These are phyloP conservation scores for Huntiella abstrusa DNA, from an alignment of 2,329 filamentous ascomycete genomes.

Conservation along the genomic window DNA sequence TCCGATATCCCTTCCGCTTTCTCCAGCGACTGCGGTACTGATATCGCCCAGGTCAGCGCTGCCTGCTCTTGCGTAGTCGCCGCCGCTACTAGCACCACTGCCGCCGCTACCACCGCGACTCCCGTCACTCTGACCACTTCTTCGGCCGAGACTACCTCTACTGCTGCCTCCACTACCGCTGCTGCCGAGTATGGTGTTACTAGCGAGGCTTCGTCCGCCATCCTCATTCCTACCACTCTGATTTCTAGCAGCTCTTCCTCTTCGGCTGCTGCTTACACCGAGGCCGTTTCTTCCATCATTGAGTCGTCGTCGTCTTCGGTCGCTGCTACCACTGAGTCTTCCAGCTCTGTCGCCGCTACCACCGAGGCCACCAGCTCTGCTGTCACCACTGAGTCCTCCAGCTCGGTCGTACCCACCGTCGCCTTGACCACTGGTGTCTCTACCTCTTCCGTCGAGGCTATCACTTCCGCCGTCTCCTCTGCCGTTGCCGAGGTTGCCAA, in stretches of 20 bases:
- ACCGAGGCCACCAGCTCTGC: neutral
- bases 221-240: neutral
- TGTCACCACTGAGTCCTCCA: neutral
- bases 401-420: neutral
- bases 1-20: slow-evolving; percentile 16
- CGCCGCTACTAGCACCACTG: neutral
- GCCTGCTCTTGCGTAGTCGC: slow-evolving; percentile 49
- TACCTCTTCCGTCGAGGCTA: neutral
- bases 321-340: neutral
- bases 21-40: slow-evolving; percentile 20
- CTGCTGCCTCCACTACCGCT: neutral
- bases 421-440: neutral
- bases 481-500: slow-evolving; percentile 19
- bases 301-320: neutral
- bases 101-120: neutral
- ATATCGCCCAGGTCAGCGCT: slow-evolving; percentile 34
- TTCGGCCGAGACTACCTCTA: neutral
- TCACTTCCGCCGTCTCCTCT: slow-evolving; percentile 15
- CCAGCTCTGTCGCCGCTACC: neutral
- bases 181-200: neutral
- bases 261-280: neutral
- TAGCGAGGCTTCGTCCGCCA: neutral
- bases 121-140: neutral
- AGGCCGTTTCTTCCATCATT: neutral
- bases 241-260: neutral